Evolutionary conservation across 2,329 filamentous ascomycete genomes (phyloP), one percentile per base, ranked within the genome.

Genomic region (Ceratocystis eucalypticola): DNA sequence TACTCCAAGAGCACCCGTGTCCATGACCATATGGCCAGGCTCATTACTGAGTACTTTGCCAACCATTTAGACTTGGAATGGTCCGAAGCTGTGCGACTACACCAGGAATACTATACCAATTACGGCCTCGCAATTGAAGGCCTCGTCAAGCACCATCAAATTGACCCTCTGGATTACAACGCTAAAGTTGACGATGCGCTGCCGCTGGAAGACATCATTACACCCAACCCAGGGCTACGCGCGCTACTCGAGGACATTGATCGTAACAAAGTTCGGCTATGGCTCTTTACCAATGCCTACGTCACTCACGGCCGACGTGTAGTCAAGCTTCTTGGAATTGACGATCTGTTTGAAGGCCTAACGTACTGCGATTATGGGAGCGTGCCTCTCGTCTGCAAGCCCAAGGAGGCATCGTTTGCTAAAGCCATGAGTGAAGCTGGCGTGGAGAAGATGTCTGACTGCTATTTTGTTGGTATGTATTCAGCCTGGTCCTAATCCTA

Each of bases 51-150:
- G 68, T 84, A 84, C 74, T 85, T 85, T 70, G 74, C 79, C 63
- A 80, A 80, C 65, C 91, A 96, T 74, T 83, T 97, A 3, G 83
- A 85, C 25, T 79, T 97, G 1, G 81, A 84, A 1, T 80, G 81
- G 71, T 82, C 90, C 65, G 93, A 97, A 68, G 94, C 94, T n/a
- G 84, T 84, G 68, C 83, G 87, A 71, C 84, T 99, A 30, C 94
- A 97, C 76, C 81, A 85, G 75, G 89, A 92, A 71, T 99, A 99
- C 79, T 99, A 97, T 79, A 88, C 86, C 72, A 91, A 89, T 75
- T 99, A 99, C 74, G 94, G 95, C 37, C 84, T 99, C n/a, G 94
- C 94, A 37, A 95, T 99, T 70, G 91, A 97, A 77, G 94, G 94
- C 1, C 82, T 99, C 1, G 90, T 96, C 46, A 86, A 91, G 8